Percentiles rank a stretch among this genome's conserved stretches.
Evolutionary conservation across 2,329 filamentous ascomycete genomes (phyloP).

Genomic region (Colletotrichum echinochloae): DNA sequence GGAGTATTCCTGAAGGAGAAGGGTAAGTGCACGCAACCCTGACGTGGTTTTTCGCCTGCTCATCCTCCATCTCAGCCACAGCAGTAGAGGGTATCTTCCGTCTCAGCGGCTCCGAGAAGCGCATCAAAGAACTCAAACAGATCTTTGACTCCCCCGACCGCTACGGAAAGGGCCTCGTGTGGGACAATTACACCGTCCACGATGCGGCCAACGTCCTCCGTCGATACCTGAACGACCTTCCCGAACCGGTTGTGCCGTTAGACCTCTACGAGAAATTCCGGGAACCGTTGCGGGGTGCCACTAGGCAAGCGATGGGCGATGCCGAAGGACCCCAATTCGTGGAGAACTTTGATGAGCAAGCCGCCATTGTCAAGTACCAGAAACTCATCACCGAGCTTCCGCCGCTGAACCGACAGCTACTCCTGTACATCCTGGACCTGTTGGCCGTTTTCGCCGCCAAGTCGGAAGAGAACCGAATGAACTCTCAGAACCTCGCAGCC

Average conservation of each 20-base stretch:
- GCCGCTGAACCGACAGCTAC: slow-evolving; percentile 89
- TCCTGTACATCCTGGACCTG: slow-evolving; percentile 95
- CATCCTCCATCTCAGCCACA: slow-evolving; percentile 73
- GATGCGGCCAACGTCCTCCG: slow-evolving; percentile 97
- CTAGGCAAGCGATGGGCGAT: slow-evolving; percentile 78
- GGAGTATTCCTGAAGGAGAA: slow-evolving; percentile 98
- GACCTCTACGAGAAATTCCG: slow-evolving; percentile 94
- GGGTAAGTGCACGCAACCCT: slow-evolving; percentile 68
- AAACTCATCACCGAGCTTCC: slow-evolving; percentile 92
- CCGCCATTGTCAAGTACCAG: slow-evolving; percentile 87
- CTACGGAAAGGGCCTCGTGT: slow-evolving; percentile 96
- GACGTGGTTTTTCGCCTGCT: slow-evolving; percentile 33
- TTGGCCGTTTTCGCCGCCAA: slow-evolving; percentile 98
- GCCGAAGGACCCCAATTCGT: slow-evolving; percentile 77
- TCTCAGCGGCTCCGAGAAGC: slow-evolving; percentile 94
- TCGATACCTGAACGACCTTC: slow-evolving; percentile 94
- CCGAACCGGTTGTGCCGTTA: slow-evolving; percentile 94
- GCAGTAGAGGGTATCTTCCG: slow-evolving; percentile 97
- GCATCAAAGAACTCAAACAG: slow-evolving; percentile 94
- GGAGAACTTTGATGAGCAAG: slow-evolving; percentile 71
- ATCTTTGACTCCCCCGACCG: slow-evolving; percentile 94
- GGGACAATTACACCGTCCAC: slow-evolving; percentile 98
- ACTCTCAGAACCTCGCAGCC: slow-evolving; percentile 89
- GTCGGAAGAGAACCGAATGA: slow-evolving; percentile 97
- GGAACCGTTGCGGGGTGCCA: slow-evolving; percentile 79